These are phyloP conservation scores for Spathaspora hagerdaliae DNA, from an alignment of 805 yeast species.

Conservation along the genomic window DNA sequence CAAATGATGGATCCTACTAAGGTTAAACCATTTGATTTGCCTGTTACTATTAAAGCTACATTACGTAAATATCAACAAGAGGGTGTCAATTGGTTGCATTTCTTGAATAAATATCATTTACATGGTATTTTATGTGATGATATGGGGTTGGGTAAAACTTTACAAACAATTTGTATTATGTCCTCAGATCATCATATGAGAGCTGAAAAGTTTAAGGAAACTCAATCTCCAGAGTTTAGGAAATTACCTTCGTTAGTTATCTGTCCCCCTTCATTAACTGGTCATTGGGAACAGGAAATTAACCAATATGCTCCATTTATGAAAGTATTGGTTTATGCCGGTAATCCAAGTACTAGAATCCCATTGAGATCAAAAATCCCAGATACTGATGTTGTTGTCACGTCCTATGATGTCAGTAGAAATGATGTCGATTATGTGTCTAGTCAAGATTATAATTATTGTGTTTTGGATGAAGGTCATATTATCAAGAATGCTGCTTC, in stretches of 20 bases:
- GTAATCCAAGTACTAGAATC: conserved; percentile 75
- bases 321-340: conserved; percentile 82
- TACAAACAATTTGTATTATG: conserved; percentile 95
- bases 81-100: conserved; percentile 97
- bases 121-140: conserved; percentile 99
- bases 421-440: conserved; percentile 73
- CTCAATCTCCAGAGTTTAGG: conserved; percentile 62
- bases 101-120: conserved; percentile 86
- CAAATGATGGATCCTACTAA: conserved; percentile 98
- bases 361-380: conserved; percentile 50
- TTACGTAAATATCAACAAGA: conserved; percentile 95
- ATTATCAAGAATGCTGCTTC: conserved; percentile 90
- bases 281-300: conserved; percentile 98
- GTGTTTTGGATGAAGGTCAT: conserved; percentile 97
- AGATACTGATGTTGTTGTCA: conserved; percentile 78
- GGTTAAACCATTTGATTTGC: conserved; percentile 81
- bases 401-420: conserved; percentile 94
- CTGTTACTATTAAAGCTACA: conserved; percentile 89
- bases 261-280: conserved; percentile 97
- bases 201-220: conserved; percentile 59
- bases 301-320: conserved; percentile 85
- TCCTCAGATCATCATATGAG: conserved; percentile 93
- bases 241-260: conserved; percentile 80
- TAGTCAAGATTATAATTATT: conserved; percentile 74
- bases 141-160: conserved; percentile 98